Conservation (phyloP, 2,329 filamentous ascomycete genomes). For the Phoma herbarum region DNA sequence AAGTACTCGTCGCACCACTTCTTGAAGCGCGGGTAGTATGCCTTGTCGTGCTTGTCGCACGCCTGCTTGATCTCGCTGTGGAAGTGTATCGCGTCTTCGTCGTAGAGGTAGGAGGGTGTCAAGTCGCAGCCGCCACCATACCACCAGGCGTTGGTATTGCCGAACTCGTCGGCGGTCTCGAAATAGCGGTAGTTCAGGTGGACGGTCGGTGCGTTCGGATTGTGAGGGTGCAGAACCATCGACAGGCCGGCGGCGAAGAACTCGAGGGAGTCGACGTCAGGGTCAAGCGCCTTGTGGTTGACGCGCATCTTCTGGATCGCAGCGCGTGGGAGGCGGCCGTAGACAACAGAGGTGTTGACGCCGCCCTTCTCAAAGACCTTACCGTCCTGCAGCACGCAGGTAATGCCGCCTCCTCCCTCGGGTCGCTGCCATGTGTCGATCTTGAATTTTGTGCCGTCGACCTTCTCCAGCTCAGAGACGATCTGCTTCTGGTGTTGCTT, state of each 20-base stretch:
- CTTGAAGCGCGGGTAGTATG: conserved; percentile 94
- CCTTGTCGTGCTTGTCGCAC: conserved; percentile 91
- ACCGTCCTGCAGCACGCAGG: conserved; percentile 93
- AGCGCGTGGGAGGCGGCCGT: conserved; percentile 84
- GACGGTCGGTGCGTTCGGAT: conserved; percentile 97
- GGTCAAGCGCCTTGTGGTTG: conserved; percentile 89
- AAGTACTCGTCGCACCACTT: conserved; percentile 99
- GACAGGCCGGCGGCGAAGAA: conserved; percentile 97
- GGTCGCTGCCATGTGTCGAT: conserved; percentile 87
- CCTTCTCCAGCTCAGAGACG: conserved; percentile 78
- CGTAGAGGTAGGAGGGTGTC: conserved; percentile 92
- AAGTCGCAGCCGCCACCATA: conserved; percentile 95
- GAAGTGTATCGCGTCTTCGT: conserved; percentile 97
- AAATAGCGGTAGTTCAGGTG: conserved; percentile 99
- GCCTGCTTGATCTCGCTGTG: conserved; percentile 91
- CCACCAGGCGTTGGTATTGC: conserved; percentile 91
- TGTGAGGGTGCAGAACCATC: conserved; percentile 89
- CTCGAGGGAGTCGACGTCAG: conserved; percentile 80
- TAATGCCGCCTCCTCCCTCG: conserved; percentile 90
- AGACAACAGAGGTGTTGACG: conserved; percentile 93
- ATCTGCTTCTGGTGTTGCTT: conserved; percentile 92
- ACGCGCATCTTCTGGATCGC: conserved; percentile 86
- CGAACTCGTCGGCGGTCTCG: conserved; percentile 88
- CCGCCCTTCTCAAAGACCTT: conserved; percentile 98
- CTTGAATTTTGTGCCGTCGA: conserved; percentile 85